Conservation (phyloP, 371 early-diverging fungal species). For the Mortierella sp. region DNA sequence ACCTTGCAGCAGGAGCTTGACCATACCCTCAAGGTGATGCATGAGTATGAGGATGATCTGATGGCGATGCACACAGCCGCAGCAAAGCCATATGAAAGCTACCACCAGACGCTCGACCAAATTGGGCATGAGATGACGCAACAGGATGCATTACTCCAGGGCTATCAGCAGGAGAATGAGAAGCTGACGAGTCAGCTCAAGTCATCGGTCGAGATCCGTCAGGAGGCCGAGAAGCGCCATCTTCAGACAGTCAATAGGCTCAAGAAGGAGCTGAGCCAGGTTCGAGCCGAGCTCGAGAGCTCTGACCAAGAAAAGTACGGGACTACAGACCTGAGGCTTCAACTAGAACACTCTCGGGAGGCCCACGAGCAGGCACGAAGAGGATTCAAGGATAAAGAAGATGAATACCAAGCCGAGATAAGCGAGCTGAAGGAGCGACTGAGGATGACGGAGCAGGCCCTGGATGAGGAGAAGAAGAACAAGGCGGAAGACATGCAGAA, state of each 20-base stretch:
- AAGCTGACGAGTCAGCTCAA: slow-evolving; percentile 43
- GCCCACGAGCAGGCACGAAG: slow-evolving; percentile 27
- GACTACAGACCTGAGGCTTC: slow-evolving; percentile 22
- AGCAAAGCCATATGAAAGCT: slow-evolving; percentile 52
- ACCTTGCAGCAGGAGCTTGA: slow-evolving; percentile 53
- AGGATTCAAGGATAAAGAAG: slow-evolving; percentile 49
- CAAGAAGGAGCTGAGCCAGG: slow-evolving; percentile 31
- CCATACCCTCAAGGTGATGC: slow-evolving; percentile 53
- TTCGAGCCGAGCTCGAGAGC: slow-evolving; percentile 36
- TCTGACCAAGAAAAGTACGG: slow-evolving; percentile 46
- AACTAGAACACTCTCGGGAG: slow-evolving; percentile 24
- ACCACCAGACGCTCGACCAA: slow-evolving; percentile 48
- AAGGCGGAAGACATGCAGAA: slow-evolving; percentile 49
- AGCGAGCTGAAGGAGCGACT: slow-evolving; percentile 40
- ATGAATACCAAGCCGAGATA: slow-evolving; percentile 44
- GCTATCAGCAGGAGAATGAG: slow-evolving; percentile 54
- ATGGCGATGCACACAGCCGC: slow-evolving; percentile 56
- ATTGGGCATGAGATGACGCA: slow-evolving; percentile 56
- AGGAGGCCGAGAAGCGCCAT: slow-evolving; percentile 53
- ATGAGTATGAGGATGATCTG: slow-evolving; percentile 54
- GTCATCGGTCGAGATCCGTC: slow-evolving; percentile 48
- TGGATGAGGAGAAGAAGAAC: slow-evolving; percentile 34
- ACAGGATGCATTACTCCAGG: slow-evolving; percentile 46
- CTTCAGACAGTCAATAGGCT: slow-evolving; percentile 31
- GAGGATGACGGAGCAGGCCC: slow-evolving; percentile 22